Evolutionary conservation across 345 rosid genomes (phyloP).

Genomic region (Clarkia xantiana): DNA sequence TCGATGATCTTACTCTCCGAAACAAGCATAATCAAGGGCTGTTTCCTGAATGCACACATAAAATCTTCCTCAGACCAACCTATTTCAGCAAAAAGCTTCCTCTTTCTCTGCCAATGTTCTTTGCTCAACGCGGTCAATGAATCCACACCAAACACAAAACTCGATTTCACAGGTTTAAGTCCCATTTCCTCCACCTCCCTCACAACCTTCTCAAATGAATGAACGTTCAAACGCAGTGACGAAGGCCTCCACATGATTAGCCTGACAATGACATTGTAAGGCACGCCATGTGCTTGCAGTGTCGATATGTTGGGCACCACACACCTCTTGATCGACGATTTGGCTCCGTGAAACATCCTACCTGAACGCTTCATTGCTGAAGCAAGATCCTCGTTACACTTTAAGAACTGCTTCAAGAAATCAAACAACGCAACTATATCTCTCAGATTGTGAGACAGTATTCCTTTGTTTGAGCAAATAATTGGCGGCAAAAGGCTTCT

Average conservation of each 20-base stretch:
- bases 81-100: slow-evolving; percentile 10
- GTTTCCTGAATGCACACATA: slow-evolving; percentile 13
- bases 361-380: slow-evolving; percentile 2
- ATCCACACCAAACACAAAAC: slow-evolving; percentile 12
- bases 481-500: slow-evolving; percentile 6
- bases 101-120: slow-evolving; percentile 12
- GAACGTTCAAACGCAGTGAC: neutral
- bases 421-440: slow-evolving; percentile 12
- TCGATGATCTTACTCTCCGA: slow-evolving; percentile 13
- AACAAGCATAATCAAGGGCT: slow-evolving; percentile 10
- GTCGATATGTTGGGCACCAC: slow-evolving; percentile 12
- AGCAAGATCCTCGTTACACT: slow-evolving; percentile 12
- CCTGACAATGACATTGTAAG: slow-evolving; percentile 8
- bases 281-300: slow-evolving; percentile 15
- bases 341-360: neutral
- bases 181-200: slow-evolving; percentile 12
- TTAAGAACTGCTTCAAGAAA: slow-evolving; percentile 9
- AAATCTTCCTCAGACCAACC: slow-evolving; percentile 22
- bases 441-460: slow-evolving; percentile 11
- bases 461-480: neutral
- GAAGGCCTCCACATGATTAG: neutral
- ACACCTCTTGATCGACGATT: neutral
- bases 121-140: slow-evolving; percentile 1
- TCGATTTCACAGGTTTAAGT: slow-evolving; percentile 4
- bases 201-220: slow-evolving; percentile 11